Evolutionary conservation across 2,329 filamentous ascomycete genomes (phyloP).

Genomic region (Fusarium piperis): DNA sequence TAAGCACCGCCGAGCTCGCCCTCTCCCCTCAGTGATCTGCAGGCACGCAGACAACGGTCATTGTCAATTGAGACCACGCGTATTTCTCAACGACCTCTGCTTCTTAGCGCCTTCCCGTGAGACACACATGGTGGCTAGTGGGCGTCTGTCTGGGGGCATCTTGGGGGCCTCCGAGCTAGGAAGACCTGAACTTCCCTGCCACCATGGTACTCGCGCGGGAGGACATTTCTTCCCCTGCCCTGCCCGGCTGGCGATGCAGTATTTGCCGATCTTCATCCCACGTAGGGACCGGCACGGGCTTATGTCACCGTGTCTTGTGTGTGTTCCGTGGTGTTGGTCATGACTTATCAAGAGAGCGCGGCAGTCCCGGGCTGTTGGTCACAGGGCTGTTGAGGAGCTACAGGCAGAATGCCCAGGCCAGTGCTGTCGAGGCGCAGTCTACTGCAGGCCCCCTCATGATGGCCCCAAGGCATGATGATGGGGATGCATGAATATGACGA

Average conservation of each 20-base stretch:
- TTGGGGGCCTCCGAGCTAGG: background rate
- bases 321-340: constrained; percentile 11
- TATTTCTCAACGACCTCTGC: constrained; percentile 2
- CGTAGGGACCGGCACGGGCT: constrained; percentile 13
- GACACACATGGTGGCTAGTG: background rate
- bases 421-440: constrained; percentile 6
- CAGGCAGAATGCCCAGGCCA: too few species aligned
- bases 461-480: constrained; percentile 16
- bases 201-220: constrained; percentile 7
- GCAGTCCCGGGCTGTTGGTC: constrained; percentile 28
- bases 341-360: constrained; percentile 6
- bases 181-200: constrained; percentile 4
- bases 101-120: background rate
- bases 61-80: constrained; percentile 17
- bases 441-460: constrained; percentile 6
- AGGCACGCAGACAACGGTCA: constrained; percentile 23
- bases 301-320: constrained; percentile 7
- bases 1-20: constrained; percentile 18
- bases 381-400: constrained; percentile 3
- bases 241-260: background rate
- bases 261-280: constrained; percentile 35
- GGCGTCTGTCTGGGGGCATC: background rate
- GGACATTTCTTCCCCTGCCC: constrained; percentile 4
- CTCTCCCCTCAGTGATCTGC: constrained; percentile 37
- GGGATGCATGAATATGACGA: constrained; percentile 19